A percentile compares a stretch with the other conserved stretches of the same genome.
Evolutionary conservation across 441 rosid genomes (phyloP).

Genomic region (Populus trichocarpa): DNA sequence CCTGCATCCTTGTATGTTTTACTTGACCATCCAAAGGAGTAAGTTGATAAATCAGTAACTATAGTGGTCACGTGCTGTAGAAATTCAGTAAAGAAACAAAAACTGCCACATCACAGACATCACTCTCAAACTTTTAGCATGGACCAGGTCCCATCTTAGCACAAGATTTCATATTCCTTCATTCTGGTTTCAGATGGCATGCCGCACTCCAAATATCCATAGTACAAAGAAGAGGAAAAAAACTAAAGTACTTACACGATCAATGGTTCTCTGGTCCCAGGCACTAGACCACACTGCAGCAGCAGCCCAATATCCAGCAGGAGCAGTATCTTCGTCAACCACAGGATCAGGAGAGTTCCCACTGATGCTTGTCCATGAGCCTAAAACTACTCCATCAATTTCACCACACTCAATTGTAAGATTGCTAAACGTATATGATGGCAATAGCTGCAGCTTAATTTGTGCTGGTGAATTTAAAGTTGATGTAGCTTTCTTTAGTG

Average conservation of each 20-base stretch:
- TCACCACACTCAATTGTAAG: conserved; percentile 78
- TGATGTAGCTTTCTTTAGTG: conserved; percentile 31
- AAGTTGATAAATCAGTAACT: neutral
- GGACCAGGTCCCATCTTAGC: neutral
- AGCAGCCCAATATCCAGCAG: conserved; percentile 94
- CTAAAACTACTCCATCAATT: conserved; percentile 94
- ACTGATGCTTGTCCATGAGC: conserved; percentile 75
- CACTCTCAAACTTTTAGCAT: neutral
- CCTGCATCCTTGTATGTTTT: neutral
- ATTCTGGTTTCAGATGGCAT: conserved; percentile 4
- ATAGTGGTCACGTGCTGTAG: neutral
- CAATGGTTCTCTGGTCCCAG: conserved; percentile 95
- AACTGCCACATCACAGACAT: neutral
- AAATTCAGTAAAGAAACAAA: neutral
- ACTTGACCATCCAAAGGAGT: neutral
- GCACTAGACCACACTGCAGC: conserved; percentile 93
- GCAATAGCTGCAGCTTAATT: conserved; percentile 49
- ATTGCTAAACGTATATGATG: conserved; percentile 41
- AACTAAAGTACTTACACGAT: conserved; percentile 62
- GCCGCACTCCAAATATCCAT: conserved; percentile 11
- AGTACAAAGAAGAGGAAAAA: conserved; percentile 15
- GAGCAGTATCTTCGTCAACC: conserved; percentile 56
- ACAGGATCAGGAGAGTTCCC: conserved; percentile 48
- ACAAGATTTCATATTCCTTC: neutral
- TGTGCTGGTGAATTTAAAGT: conserved; percentile 38